Base-by-base conservation (phyloP, 495 filamentous ascomycete species). In the Astrothelium macrocarpum region DNA sequence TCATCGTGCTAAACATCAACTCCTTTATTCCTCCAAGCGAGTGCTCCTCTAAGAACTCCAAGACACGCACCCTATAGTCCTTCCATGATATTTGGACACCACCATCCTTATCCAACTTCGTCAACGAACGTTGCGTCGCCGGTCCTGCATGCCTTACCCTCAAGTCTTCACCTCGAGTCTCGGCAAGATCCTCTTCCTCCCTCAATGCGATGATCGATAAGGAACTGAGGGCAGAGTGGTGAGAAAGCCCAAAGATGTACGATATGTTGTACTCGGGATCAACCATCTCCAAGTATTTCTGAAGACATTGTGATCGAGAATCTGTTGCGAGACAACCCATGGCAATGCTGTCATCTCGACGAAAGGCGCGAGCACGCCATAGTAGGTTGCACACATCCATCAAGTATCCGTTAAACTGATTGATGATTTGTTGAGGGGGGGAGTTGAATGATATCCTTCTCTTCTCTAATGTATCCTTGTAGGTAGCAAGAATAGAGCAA, bases 381-480 rank as follows among this genome's bases (percentile, higher is more conserved):
- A 95, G 67, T 53, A 89, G 82, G 69, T 96, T 95, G 77, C 89
- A 94, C 45, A 90, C 80, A 69, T 96, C 91, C 87, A 94, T 94
- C 32, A 95, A 80, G 69, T 87, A 91, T 10, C 87, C 87, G 72
- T 96, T 96, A 76, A 94, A 93, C 25, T 81, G 78, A 46, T 83
- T 80, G 60, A 91, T 83, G 67, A 81, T 83, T 66, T 74, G 75
- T 58, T 74, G 79, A 66, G 76, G 81, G 78, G 56, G 49, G 29
- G 49, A 82, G 68, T 29, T 76, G 10, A 70, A 42, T 36, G 66
- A 65, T 45, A 69, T 65, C 26, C 61, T 66, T 5, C 71, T 74
- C 73, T 87, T 73, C 71, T 95, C 90, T 71, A 93, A 92, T 1
- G 87, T 85, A 7, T 76, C 76, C 70, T 95, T 95, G 75, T 91